Base-by-base conservation (phyloP, 257 asterid genomes). In the Jasminum sambac region DNA sequence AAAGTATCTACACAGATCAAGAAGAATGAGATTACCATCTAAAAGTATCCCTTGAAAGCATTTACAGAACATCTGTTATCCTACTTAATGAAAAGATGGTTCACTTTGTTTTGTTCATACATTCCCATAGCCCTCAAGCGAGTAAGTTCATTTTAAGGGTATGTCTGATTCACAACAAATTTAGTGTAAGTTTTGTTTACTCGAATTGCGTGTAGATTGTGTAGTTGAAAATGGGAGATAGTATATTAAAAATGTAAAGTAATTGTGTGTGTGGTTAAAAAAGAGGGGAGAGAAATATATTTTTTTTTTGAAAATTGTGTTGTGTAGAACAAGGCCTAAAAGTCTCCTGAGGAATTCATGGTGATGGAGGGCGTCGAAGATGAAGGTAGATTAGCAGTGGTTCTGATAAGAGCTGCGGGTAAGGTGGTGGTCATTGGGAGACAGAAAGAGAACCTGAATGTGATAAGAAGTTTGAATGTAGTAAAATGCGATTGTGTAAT, bases 1-100 rank as follows among this genome's bases (percentile, higher is more conserved):
- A 95, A 65, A 95, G 89, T 77, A 91, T 88, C 99, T 95, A 79
- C 36, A 37, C 39, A 26, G 37, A 79, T 61, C 68, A 81, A 55
- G 42, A 58, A 6, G 65, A 67, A 77, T 55, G 57, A 75, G 66
- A 59, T 71, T 60, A 80, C 44, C n/a, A n/a, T n/a, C n/a, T 23
- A 48, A 44, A 74, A 66, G 5, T 21, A 69, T 13, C 52, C 55
- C 34, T 73, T 59, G 64, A 66, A 64, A 69, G 60, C 41, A 64
- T 59, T 40, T 46, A 36, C 58, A 64, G 42, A 67, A 78, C 73
- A 39, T 9, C 14, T 2, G 14, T 19, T 8, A 19, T 19, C 34
- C 26, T 52, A 7, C 30, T 21, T 8, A 13, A 8, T 3, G 13
- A 12, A 2, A 19, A 50, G 36, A 71, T 19, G 66, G 25, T 44